Percentiles rank a stretch among this genome's conserved stretches.
phyloP scores from a whole-genome alignment of 2,329 filamentous ascomycete genomes.

The Claviceps purpurea region DNA sequence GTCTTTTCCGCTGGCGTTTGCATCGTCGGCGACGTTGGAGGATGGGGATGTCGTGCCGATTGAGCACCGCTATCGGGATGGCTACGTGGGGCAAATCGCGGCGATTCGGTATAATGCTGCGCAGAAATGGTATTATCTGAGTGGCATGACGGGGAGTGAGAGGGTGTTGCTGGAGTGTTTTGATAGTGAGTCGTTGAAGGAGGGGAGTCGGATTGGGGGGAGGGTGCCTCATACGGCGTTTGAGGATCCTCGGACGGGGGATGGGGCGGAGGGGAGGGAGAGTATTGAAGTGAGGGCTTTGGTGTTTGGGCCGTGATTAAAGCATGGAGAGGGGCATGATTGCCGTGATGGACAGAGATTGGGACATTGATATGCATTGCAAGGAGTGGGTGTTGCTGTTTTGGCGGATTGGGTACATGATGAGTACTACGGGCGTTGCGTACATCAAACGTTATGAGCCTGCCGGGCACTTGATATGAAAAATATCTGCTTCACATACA shows the following conservation, averaged over 20 bases:
- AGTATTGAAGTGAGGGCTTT: constrained; percentile 44
- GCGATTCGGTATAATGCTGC: constrained; percentile 24
- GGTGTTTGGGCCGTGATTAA: constrained; percentile 24
- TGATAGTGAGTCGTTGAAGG: constrained; percentile 35
- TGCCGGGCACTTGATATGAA: too few relatives aligned
- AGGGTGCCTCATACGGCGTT: constrained; percentile 44
- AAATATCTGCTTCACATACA: too few relatives aligned
- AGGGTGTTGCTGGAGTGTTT: constrained; percentile 49
- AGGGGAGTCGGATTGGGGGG: constrained; percentile 31
- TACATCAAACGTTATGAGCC: too few relatives aligned
- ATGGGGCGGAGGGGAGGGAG: constrained; percentile 36
- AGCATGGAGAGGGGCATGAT: too few relatives aligned
- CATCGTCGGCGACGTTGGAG: constrained; percentile 33
- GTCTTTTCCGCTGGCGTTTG: constrained; percentile 40
- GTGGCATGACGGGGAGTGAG: constrained; percentile 36
- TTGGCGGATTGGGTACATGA: too few relatives aligned
- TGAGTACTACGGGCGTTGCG: too few relatives aligned
- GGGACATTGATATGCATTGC: too few relatives aligned
- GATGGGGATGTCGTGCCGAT: constrained; percentile 37
- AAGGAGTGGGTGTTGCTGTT: too few relatives aligned
- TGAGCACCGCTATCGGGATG: constrained; percentile 36
- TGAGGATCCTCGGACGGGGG: constrained; percentile 25
- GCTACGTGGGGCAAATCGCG: constrained; percentile 34
- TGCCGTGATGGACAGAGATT: too few relatives aligned
- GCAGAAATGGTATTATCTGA: constrained; percentile 41